phyloP scores from a whole-genome alignment of 2,329 filamentous ascomycete genomes.

The Aspergillaceae sp. region DNA sequence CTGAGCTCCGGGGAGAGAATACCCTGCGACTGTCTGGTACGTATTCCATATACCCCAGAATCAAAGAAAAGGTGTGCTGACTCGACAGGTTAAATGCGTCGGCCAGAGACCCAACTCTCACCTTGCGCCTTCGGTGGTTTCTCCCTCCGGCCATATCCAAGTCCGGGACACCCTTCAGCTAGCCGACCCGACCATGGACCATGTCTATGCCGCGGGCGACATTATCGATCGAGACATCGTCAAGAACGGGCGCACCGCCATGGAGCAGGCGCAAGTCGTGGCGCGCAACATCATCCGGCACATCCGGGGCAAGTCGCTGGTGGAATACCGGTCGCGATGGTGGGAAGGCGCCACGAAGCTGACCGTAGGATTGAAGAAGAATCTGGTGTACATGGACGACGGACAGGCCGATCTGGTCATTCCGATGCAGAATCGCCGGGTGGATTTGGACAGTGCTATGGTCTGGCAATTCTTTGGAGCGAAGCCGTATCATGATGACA shows the following conservation, averaged over 20 bases:
- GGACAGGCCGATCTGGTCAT: constrained; percentile 39
- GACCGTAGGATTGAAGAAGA: constrained; percentile 44
- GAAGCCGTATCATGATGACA: constrained; percentile 32
- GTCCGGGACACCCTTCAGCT: constrained; percentile 53
- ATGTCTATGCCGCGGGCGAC: constrained; percentile 57
- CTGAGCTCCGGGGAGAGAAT: constrained; percentile 39
- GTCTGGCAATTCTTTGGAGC: constrained; percentile 30
- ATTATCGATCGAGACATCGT: constrained; percentile 46
- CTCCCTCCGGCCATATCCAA: constrained; percentile 42
- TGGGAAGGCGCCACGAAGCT: constrained; percentile 47
- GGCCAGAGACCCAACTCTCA: constrained; percentile 52
- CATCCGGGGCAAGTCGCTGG: constrained; percentile 35
- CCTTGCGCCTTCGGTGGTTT: constrained; percentile 40
- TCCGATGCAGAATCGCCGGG: constrained; percentile 32
- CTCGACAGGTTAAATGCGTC: constrained; percentile 47
- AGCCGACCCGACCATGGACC: constrained; percentile 37
- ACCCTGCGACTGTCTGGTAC: constrained; percentile 45
- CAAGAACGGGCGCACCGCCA: constrained; percentile 49
- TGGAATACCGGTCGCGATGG: constrained; percentile 38
- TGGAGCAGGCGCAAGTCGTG: constrained; percentile 46
- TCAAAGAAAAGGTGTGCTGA: background rate
- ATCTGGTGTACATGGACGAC: constrained; percentile 38
- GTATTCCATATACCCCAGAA: constrained; percentile 8
- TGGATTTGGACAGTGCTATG: constrained; percentile 39
- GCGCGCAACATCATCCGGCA: constrained; percentile 47